Base-by-base conservation (phyloP, 257 asterid genomes). In the Primulina tabacum region DNA sequence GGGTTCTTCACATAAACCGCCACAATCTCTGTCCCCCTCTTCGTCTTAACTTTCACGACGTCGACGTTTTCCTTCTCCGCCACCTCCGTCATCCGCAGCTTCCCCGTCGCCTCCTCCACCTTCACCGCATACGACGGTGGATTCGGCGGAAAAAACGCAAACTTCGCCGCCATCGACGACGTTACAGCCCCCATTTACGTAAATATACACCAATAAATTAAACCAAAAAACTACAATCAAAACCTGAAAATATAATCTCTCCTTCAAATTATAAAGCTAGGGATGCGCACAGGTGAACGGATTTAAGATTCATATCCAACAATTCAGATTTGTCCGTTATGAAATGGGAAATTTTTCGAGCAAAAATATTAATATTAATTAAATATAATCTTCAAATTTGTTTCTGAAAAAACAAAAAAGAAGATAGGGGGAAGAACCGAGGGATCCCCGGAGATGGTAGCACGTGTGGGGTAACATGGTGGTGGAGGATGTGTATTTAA, bases 121-220 rank as follows among this genome's bases (percentile, higher is more conserved):
- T 67, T 78, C 80, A 87, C 82, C 67, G 83, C 85, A 57, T 92
- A 92, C 62, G 97, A 90, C 73, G 97, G 82, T 67, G 98, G 98
- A 64, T 79, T 84, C 29, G 98, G 98, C 70, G 98, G 98, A 71
- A 92, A 92, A 76, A 92, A 92, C 2, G 98, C 98, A 62, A 92
- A 88, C 82, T 86, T 88, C 71, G 97, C 92, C 56, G 98, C 98
- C 95, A 92, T 82, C 70, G 98, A 75, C 73, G 98, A 92, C 82
- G 98, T 87, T 60, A 92, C 84, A 68, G 82, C 92, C 78, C 98
- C 98, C 98, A 90, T 92, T 80, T 18, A 50, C 57, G 21, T 16
- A 17, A 50, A 57, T 64, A 33, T 17, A 16, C 55, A 67, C 52
- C 16, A 18, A 62, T 4, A 11, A 11, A 68, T 9, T 68, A 18